Evolutionary conservation across 1,284 basidiomycete species (phyloP).

Genomic region (Microbotryomycetes sp.): DNA sequence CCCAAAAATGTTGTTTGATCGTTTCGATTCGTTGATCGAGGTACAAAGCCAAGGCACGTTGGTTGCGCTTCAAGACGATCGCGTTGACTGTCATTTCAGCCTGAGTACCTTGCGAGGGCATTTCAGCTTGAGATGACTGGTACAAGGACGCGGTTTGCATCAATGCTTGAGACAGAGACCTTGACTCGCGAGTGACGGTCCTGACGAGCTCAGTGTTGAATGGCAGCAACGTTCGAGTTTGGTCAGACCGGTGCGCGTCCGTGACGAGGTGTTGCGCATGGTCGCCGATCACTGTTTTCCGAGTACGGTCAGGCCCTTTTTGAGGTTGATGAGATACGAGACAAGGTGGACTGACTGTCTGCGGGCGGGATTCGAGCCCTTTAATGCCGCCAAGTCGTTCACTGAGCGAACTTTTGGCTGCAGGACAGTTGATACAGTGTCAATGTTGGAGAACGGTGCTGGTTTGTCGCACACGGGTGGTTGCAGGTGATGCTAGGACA

Average conservation of each 20-base stretch:
- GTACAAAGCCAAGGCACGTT: slow-evolving; percentile 87
- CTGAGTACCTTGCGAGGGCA: slow-evolving; percentile 18
- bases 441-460: too few species aligned
- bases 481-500: too few species aligned
- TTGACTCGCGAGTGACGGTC: slow-evolving; percentile 78
- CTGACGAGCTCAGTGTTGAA: slow-evolving; percentile 87
- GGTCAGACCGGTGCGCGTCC: slow-evolving; percentile 74
- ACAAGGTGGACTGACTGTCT: too few species aligned
- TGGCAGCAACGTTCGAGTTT: slow-evolving; percentile 74
- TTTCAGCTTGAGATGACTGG: slow-evolving; percentile 51
- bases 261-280: slow-evolving; percentile 77
- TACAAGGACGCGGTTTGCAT: slow-evolving; percentile 46
- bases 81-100: slow-evolving; percentile 69
- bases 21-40: slow-evolving; percentile 74
- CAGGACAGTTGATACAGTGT: too few species aligned
- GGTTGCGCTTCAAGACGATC: slow-evolving; percentile 80
- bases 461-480: too few species aligned
- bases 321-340: not conserved
- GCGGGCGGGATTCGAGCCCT: too few species aligned
- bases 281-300: slow-evolving; percentile 59
- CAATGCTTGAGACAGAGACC: slow-evolving; percentile 59
- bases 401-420: too few species aligned
- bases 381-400: too few species aligned
- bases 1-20: slow-evolving; percentile 80
- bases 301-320: too few species aligned